Evolutionary conservation across 495 filamentous ascomycete genomes (phyloP).

Genomic region (Pseudevernia furfuracea): DNA sequence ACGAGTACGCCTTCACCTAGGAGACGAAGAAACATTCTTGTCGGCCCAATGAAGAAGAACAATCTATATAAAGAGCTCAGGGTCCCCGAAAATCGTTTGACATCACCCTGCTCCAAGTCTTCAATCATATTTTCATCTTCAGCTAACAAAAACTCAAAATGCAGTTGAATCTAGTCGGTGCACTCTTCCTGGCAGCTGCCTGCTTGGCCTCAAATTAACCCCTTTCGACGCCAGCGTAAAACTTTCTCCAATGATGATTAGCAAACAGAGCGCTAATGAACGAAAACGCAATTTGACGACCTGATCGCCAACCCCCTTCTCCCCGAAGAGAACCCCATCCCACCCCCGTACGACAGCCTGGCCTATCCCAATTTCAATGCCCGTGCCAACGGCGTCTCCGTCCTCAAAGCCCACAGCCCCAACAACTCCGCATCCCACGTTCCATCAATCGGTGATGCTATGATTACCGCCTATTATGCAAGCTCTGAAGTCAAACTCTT

Average conservation of each 20-base stretch:
- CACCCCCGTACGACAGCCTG: no score
- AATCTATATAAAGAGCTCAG: no score
- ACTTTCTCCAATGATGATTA: not conserved
- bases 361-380: not conserved
- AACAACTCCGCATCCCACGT: not conserved
- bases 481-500: not conserved
- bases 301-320: no score
- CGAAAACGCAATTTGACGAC: no score
- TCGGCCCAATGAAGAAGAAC: no score
- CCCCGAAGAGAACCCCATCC: no score
- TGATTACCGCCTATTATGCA: not conserved
- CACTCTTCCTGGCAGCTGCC: not conserved
- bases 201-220: not conserved
- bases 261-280: not conserved
- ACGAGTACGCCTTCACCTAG: not conserved
- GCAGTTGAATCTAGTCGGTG: not conserved
- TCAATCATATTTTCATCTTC: no score
- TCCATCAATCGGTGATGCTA: not conserved
- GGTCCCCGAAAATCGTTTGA: no score
- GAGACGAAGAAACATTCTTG: no score
- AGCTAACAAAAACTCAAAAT: no score
- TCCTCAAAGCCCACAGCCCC: constrained; percentile 2
- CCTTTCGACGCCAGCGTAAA: constrained; percentile 1
- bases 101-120: no score
- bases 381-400: not conserved